Evolutionary conservation across 257 asterid genomes (phyloP).

Genomic region (Solanum sitiens): DNA sequence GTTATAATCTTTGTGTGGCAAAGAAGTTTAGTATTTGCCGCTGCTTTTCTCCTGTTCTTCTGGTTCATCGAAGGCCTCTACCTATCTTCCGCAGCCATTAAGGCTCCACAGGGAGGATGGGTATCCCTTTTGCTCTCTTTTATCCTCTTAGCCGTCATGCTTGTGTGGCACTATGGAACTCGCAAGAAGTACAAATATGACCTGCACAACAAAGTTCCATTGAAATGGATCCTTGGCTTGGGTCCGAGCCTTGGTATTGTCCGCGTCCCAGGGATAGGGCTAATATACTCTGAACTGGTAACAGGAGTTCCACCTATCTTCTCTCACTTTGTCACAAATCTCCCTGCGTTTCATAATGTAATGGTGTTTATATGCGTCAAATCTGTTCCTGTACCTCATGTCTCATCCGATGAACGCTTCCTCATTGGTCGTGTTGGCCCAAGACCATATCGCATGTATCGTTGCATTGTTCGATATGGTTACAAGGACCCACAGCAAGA

Average conservation of each 20-base stretch:
- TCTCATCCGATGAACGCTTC: constrained; percentile 77
- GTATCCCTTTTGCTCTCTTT: constrained; percentile 61
- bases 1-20: constrained; percentile 85
- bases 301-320: constrained; percentile 88
- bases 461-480: constrained; percentile 89
- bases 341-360: constrained; percentile 86
- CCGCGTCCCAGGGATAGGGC: constrained; percentile 92
- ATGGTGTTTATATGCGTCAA: constrained; percentile 85
- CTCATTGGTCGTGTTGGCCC: constrained; percentile 95
- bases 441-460: constrained; percentile 79
- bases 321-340: constrained; percentile 93
- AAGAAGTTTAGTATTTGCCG: constrained; percentile 37
- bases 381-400: constrained; percentile 74
- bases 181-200: constrained; percentile 82
- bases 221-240: constrained; percentile 80
- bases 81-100: constrained; percentile 47
- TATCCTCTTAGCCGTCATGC: constrained; percentile 63
- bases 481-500: constrained; percentile 83
- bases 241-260: constrained; percentile 94
- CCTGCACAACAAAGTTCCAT: constrained; percentile 80
- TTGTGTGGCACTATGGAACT: constrained; percentile 91
- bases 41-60: constrained; percentile 57
- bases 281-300: constrained; percentile 81
- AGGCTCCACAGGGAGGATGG: constrained; percentile 96
- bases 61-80: constrained; percentile 59